Base-by-base conservation (phyloP, 225 moss, liverwort and hornwort genomes). In the Thuidium tamariscinum region DNA sequence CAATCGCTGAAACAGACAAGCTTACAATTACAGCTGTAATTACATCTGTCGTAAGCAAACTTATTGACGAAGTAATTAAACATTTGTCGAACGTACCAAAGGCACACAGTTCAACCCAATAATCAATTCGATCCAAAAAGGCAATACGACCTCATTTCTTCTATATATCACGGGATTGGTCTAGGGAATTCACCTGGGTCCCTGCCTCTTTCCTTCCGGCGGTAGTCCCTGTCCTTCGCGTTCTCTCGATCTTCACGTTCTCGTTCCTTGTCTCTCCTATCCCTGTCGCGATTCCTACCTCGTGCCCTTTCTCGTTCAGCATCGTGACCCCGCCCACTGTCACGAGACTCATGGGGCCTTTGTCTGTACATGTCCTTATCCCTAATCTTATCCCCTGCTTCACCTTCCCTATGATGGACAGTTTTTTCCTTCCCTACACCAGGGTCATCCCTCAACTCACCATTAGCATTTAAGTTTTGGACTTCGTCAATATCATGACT, bases 181-280 rank as follows among this genome's bases (percentile, higher is more conserved):
- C 36, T 37, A 29, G 17, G 16, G 65, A 73, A 72, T 39, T 79
- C 59, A 72, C 99, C 96, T 89, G 93, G 77, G 54, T 99, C 99
- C 85, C 97, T 95, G 91, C 95, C 91, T 89, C 97, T 95, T 80
- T 97, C 99, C 90, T 96, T 97, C 59, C 90, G 91, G 18, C 99
- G 97, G 88, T 95, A 93, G 63, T 96, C 97, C 88, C 94, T 96
- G 55, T 97, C 95, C 86, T 94, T 97, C 7, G 92, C 60, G 82
- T 67, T 88, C 83, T 92, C 92, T 77, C 92, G 92, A 86, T 92
- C 90, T 75, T 93, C 88, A 66, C 95, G 93, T 69, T 97, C 95
- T 82, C 95, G 93, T 74, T 95, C 97, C 90, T 93, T 95, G 52
- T 96, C 97, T 65, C 96, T 92, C 85, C 95, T 95, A 66, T 97